These are phyloP conservation scores for Anethum foeniculum DNA, from an alignment of 140 eudicot species.

Conservation along the genomic window DNA sequence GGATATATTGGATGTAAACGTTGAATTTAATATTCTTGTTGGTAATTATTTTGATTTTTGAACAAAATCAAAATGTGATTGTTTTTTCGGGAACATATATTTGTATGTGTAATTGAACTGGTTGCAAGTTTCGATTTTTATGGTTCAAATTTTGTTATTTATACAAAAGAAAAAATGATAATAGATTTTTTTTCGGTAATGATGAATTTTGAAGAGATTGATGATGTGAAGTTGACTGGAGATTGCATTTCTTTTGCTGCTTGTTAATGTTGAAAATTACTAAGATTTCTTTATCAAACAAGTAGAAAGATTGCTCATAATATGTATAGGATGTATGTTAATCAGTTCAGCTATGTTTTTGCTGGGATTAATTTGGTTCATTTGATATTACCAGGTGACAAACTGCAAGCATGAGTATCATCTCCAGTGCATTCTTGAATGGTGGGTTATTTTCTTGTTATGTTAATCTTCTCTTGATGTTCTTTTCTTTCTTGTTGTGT, in stretches of 20 bases:
- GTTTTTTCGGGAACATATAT: no score
- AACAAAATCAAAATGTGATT: no score
- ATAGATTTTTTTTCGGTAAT: not conserved
- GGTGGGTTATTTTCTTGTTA: slow-evolving; percentile 34
- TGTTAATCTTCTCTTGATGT: slow-evolving; percentile 11
- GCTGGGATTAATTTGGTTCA: not conserved
- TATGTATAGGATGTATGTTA: not conserved
- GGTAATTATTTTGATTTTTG: no score
- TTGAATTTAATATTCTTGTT: not conserved
- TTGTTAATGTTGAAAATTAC: not conserved
- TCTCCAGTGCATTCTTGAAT: slow-evolving; percentile 85
- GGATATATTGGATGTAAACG: no score
- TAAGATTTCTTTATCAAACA: not conserved
- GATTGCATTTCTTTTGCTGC: not conserved
- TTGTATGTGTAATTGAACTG: not conserved
- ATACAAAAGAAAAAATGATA: no score
- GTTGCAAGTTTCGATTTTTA: not conserved
- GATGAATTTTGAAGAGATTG: not conserved
- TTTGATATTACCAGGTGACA: slow-evolving; percentile 39
- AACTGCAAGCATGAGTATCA: slow-evolving; percentile 85
- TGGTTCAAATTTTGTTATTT: not conserved
- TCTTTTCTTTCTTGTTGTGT: slow-evolving; percentile 2
- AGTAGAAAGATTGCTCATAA: not conserved
- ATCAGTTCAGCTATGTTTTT: not conserved
- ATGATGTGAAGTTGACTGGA: not conserved